Evolutionary conservation across 1,139 yeast species (phyloP), one percentile per base, ranked within the genome.

Genomic region (Yamadazyma siamensis): DNA sequence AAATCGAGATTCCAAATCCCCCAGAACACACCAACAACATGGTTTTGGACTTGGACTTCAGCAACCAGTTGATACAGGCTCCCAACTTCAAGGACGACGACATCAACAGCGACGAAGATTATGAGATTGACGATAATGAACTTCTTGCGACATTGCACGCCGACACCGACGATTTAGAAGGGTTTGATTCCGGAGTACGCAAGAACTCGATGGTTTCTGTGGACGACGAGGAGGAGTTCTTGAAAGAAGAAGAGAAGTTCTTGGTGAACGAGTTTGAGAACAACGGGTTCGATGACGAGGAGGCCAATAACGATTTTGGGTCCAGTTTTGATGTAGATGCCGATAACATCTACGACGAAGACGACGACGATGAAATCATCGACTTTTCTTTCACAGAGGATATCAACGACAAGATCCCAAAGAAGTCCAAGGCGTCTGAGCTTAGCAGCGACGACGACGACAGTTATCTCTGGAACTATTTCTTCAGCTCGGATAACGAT

Each of bases 91-190:
- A 65, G 29, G 78, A 72, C 13, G 73, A 68, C 21, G 80, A 74
- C 28, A 48, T 73, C 19, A 67, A 73, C 41, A 77, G 87, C 0
- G 88, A 80, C 37, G 85, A 74, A 8, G 81, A 75, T 47, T 75
- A 79, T 48, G 86, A 80, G 47, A 76, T 81, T 39, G 88, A 81
- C 50, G 83, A 80, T 46, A 81, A 80, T 44, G 84, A 79, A 40
- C 65, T 81, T 36, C 67, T 81, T 34, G 81, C 81, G 25, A 79
- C 87, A 1, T 61, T 78, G 30, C 83, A 79, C 43, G 83, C 79
- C 14, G 85, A 80, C 46, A n/a, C n/a, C n/a, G 74, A 75, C 40
- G 83, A 77, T 41, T 57, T 69, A 21, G 71, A 71, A 25, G 80
- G 74, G 40, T 59, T 70, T 33, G 43, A 36, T 16, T 18, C 36